Conservation (phyloP, 2,329 filamentous ascomycete genomes). For the Penicillium palitans region DNA sequence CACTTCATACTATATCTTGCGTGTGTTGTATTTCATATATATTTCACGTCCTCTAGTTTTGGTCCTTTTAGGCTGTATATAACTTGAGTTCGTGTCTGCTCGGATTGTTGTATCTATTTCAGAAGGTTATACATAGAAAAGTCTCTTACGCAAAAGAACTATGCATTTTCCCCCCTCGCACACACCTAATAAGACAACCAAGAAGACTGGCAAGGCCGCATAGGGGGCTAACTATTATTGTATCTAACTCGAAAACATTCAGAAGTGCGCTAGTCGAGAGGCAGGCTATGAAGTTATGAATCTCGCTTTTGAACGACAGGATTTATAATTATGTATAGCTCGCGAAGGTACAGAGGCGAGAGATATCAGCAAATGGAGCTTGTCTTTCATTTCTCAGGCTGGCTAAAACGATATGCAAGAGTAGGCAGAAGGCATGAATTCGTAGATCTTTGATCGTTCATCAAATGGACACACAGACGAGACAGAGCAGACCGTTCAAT, state of each 20-base stretch:
- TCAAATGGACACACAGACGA: conserved; percentile 8
- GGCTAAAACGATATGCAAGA: conserved; percentile 7
- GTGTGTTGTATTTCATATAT: not conserved
- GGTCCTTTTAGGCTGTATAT: not conserved
- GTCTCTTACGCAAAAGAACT: no score
- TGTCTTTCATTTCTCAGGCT: not conserved
- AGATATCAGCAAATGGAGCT: not conserved
- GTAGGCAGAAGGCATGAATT: conserved; percentile 19
- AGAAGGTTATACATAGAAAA: no score
- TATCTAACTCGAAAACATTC: not conserved
- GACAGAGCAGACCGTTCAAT: conserved; percentile 21
- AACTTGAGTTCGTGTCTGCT: not conserved
- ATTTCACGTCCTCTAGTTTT: not conserved
- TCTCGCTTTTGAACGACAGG: not conserved
- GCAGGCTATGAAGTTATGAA: not conserved
- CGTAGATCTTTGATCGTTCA: conserved; percentile 24
- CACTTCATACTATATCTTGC: not conserved
- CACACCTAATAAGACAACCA: no score
- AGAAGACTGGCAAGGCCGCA: no score
- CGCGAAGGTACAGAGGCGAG: not conserved
- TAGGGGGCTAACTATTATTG: no score
- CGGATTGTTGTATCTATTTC: not conserved
- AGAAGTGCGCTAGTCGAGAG: not conserved
- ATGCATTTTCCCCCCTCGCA: no score
- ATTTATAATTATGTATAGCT: not conserved